These are phyloP conservation scores for Harrya chromipes DNA, from an alignment of 768 basidiomycete genomes.

Conservation along the genomic window DNA sequence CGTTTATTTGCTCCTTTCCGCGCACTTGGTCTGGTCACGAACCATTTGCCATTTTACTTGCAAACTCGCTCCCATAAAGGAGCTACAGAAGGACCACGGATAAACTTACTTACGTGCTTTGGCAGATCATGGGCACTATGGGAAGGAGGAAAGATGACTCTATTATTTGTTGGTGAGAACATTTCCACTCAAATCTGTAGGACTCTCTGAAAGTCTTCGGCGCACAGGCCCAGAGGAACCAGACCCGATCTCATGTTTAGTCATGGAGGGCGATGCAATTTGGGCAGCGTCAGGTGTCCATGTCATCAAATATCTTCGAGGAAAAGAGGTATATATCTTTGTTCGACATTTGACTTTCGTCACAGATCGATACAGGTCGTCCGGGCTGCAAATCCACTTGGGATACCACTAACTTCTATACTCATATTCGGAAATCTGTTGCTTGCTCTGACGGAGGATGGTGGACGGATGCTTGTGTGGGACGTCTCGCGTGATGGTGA, in stretches of 20 bases:
- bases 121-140: slow-evolving; percentile 93
- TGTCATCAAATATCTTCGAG: slow-evolving; percentile 78
- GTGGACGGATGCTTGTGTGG: slow-evolving; percentile 76
- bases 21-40: slow-evolving; percentile 92
- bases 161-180: slow-evolving; percentile 87
- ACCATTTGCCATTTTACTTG: slow-evolving; percentile 83
- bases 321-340: slow-evolving; percentile 66
- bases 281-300: slow-evolving; percentile 73
- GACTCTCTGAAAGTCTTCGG: slow-evolving; percentile 2
- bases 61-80: slow-evolving; percentile 86
- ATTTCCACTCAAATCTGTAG: neutral
- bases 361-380: slow-evolving; percentile 37
- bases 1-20: slow-evolving; percentile 89
- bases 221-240: slow-evolving; percentile 75
- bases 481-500: slow-evolving; percentile 59
- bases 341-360: neutral
- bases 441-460: slow-evolving; percentile 76
- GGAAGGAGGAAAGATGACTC: slow-evolving; percentile 90
- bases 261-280: slow-evolving; percentile 82
- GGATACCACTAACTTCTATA: slow-evolving; percentile 56
- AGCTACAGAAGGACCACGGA: slow-evolving; percentile 74
- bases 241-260: slow-evolving; percentile 69
- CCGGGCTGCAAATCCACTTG: slow-evolving; percentile 64
- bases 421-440: slow-evolving; percentile 80
- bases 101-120: slow-evolving; percentile 83